phyloP scores from a whole-genome alignment of 176 grass and related monocot genomes.

The Zea luxurians region DNA sequence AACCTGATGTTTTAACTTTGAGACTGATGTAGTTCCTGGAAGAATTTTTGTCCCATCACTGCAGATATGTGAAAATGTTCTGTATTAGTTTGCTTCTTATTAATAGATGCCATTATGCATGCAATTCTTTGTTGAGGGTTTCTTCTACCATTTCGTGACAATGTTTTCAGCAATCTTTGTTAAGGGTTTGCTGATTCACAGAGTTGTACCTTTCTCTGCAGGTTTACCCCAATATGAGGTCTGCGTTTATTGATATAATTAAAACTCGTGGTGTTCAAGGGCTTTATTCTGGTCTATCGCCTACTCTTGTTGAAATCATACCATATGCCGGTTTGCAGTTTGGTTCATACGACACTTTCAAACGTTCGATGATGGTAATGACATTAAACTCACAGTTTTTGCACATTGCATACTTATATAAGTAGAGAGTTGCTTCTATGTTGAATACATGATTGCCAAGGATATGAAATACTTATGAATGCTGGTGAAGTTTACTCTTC shows the following conservation, averaged over 20 bases:
- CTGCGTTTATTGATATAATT: slow-evolving; percentile 77
- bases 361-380: slow-evolving; percentile 90
- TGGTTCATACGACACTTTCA: slow-evolving; percentile 95
- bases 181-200: slow-evolving; percentile 28
- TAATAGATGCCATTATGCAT: slow-evolving; percentile 13
- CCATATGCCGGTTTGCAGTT: slow-evolving; percentile 96
- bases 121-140: slow-evolving; percentile 5
- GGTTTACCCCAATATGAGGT: slow-evolving; percentile 92
- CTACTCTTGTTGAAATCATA: slow-evolving; percentile 93
- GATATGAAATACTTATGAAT: background rate
- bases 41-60: background rate
- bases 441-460: slow-evolving; percentile 4
- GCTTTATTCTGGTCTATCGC: slow-evolving; percentile 78
- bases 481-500: background rate
- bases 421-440: background rate
- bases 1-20: background rate
- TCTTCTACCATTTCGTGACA: slow-evolving; percentile 9
- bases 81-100: background rate
- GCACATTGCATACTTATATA: background rate
- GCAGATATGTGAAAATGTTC: background rate
- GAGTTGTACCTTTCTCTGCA: slow-evolving; percentile 32
- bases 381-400: slow-evolving; percentile 5
- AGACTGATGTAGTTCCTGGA: background rate
- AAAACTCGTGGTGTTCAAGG: slow-evolving; percentile 72
- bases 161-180: background rate